Conservation (phyloP, 805 yeast genomes). For the Sugiyamaella smithiae region DNA sequence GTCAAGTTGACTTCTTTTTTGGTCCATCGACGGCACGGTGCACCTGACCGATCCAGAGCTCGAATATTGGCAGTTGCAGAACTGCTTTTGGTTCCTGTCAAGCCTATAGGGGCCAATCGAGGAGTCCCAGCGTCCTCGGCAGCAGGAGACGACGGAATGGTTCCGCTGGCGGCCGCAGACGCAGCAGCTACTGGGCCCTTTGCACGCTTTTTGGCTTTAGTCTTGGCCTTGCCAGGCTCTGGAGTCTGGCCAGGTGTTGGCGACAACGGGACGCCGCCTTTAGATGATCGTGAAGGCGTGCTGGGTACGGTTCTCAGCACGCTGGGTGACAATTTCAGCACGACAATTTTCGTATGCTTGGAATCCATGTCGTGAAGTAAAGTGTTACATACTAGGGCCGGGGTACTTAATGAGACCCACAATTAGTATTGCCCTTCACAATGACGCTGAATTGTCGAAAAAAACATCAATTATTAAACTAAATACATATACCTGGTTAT, state of each 20-base stretch:
- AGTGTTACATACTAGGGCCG: too few relatives aligned
- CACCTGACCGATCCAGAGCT: conserved; percentile 44
- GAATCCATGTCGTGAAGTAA: conserved; percentile 4
- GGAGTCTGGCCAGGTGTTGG: conserved; percentile 3
- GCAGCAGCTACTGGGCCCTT: conserved; percentile 1
- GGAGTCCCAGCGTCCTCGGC: conserved; percentile 11
- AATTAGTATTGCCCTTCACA: too few relatives aligned
- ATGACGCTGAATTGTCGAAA: too few relatives aligned
- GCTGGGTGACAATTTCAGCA: conserved; percentile 17
- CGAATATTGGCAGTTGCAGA: conserved; percentile 29
- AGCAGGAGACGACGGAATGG: conserved; percentile 8
- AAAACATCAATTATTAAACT: too few relatives aligned
- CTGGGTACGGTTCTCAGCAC: conserved; percentile 3
- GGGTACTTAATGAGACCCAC: too few relatives aligned
- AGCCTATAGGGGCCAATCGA: conserved; percentile 8
- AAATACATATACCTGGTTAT: too few relatives aligned
- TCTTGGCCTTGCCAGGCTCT: conserved; percentile 5
- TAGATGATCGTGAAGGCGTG: background rate
- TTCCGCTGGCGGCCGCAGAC: conserved; percentile 6
- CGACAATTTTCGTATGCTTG: conserved; percentile 15
- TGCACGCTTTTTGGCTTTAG: background rate
- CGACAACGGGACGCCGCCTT: background rate
- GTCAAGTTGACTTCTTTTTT: conserved; percentile 40
- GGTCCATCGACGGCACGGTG: conserved; percentile 45
- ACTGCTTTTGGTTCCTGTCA: conserved; percentile 26